Evolutionary conservation across 2,329 filamentous ascomycete species (phyloP), one percentile per base, ranked within the genome.

Genomic region (Orbilia quercus): DNA sequence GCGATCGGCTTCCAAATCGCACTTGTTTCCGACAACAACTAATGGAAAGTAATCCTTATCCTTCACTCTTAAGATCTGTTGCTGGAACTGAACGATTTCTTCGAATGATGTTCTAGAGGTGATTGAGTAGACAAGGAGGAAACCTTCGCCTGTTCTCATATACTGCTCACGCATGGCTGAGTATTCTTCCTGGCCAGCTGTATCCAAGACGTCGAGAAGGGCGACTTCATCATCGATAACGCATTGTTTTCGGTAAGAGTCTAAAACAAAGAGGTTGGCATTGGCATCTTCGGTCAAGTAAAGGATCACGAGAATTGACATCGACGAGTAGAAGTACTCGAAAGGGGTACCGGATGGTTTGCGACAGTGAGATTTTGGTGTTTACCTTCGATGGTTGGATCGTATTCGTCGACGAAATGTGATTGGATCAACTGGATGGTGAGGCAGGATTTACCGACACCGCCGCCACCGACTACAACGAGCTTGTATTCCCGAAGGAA

Each of bases 31-130:
- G 44, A 98, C 95, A 48, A 99, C 91, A 69, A 98, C 96, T 85
- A 99, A 98, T 78, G 95, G 95, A 85, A 99, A 99, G 82, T 97
- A 96, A 83, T 99, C 95, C 88, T 96, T 98, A 85, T 98, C 95
- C 87, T 99, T 99, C 79, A 99, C 95, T 78, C 95, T 86, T 78
- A 99, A 85, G 81, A 99, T 99, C 83, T 99, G 95, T 85, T 98
- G 93, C 83, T 98, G 93, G 84, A 98, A 98, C 53, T 92, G 96
- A 83, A 92, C 90, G 82, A 99, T 98, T 84, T 99, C 95, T 81
- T 99, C 94, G 80, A 97, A 98, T 79, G 91, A 96, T 83, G 97
- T 93, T 80, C 93, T 88, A 80, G 94, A 97, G 65, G 91, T 97
- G 84, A 99, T 99, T 77, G 93, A 96, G 86, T 98, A 98, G 79